Evolutionary conservation across 176 grass and related monocot genomes (phyloP).

Genomic region (Tillandsia leiboldiana): DNA sequence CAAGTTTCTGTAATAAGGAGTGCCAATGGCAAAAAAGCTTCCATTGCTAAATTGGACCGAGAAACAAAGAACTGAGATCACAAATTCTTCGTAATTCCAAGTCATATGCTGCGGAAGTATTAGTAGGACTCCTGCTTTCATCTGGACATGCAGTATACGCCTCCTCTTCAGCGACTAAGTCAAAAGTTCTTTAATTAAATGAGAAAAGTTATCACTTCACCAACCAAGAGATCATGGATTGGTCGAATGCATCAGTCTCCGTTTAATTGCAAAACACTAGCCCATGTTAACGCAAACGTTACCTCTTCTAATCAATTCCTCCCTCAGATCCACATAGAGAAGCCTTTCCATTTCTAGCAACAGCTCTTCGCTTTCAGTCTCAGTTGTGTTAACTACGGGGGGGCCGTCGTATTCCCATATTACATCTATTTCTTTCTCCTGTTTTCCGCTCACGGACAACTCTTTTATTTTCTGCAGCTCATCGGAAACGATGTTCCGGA

Average conservation of each 20-base stretch:
- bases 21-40: too few relatives aligned
- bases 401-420: slow-evolving; percentile 85
- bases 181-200: neutral
- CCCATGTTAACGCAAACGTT: neutral
- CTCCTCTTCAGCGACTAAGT: neutral
- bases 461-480: slow-evolving; percentile 80
- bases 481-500: slow-evolving; percentile 62
- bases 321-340: slow-evolving; percentile 78
- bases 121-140: too few relatives aligned
- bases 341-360: slow-evolving; percentile 91
- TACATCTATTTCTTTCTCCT: slow-evolving; percentile 27
- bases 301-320: slow-evolving; percentile 78
- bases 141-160: too few relatives aligned
- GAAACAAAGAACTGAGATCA: too few relatives aligned
- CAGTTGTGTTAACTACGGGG: slow-evolving; percentile 25
- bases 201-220: neutral
- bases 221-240: neutral
- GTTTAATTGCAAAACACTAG: neutral
- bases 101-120: too few relatives aligned
- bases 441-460: slow-evolving; percentile 22
- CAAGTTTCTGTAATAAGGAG: too few relatives aligned
- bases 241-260: neutral
- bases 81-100: too few relatives aligned
- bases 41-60: too few relatives aligned
- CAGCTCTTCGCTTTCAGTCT: slow-evolving; percentile 56